A percentile compares a stretch with the other conserved stretches of the same genome.
phyloP scores from a whole-genome alignment of 2,329 filamentous ascomycete genomes.

The Lachnum nothofagi region DNA sequence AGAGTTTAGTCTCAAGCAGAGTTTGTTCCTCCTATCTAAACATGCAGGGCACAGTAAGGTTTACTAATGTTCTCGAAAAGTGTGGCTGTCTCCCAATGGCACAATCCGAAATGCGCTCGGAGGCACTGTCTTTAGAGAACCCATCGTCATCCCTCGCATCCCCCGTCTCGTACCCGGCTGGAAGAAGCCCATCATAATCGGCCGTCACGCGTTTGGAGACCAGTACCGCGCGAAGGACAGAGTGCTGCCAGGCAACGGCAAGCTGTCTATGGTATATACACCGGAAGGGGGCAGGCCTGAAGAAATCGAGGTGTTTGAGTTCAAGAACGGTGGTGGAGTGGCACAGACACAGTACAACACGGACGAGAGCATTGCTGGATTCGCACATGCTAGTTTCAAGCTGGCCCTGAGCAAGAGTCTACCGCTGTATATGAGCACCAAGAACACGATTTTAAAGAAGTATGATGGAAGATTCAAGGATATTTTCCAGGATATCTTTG shows the following conservation, averaged over 20 bases:
- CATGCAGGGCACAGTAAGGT: background rate
- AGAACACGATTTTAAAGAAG: slow-evolving; percentile 99
- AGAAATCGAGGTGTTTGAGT: slow-evolving; percentile 85
- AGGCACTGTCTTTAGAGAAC: slow-evolving; percentile 97
- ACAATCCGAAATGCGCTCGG: slow-evolving; percentile 73
- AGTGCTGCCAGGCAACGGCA: slow-evolving; percentile 77
- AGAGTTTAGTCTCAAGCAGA: slow-evolving; percentile 99
- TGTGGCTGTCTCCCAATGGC: slow-evolving; percentile 98
- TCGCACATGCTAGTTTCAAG: slow-evolving; percentile 96
- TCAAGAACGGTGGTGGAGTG: slow-evolving; percentile 78
- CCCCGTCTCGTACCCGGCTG: slow-evolving; percentile 92
- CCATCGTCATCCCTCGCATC: slow-evolving; percentile 90
- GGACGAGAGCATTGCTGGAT: slow-evolving; percentile 87
- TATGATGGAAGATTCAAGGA: slow-evolving; percentile 99
- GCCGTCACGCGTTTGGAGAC: slow-evolving; percentile 95
- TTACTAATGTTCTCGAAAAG: slow-evolving; percentile 39
- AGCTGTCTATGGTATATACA: slow-evolving; percentile 91
- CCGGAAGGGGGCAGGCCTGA: slow-evolving; percentile 76
- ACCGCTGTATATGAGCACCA: slow-evolving; percentile 99
- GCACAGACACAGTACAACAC: slow-evolving; percentile 98
- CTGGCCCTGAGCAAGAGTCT: slow-evolving; percentile 79
- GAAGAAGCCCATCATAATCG: slow-evolving; percentile 99
- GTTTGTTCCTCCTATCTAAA: slow-evolving; percentile 45
- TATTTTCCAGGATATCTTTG: slow-evolving; percentile 96
- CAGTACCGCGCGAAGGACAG: slow-evolving; percentile 96